Conservation (phyloP, 208 protist species). For the Trypanosoma platydactyli region DNA sequence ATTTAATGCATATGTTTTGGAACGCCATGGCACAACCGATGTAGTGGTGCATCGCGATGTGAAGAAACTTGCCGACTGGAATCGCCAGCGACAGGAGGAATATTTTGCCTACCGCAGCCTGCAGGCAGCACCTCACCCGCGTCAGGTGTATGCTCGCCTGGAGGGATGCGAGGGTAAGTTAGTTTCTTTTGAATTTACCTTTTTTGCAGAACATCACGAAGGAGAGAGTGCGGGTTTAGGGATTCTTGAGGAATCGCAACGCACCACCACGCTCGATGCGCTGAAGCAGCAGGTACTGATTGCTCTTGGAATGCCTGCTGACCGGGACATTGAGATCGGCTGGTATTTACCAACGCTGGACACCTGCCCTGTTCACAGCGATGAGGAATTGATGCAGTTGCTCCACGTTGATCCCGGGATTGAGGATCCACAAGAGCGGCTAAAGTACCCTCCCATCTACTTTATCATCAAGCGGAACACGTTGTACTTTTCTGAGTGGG, state of each 20-base stretch:
- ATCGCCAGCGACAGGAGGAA: slow-evolving; percentile 71
- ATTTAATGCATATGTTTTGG: slow-evolving; percentile 84
- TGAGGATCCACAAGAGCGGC: slow-evolving; percentile 60
- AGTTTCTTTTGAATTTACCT: slow-evolving; percentile 84
- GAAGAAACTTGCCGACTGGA: slow-evolving; percentile 66
- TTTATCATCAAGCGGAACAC: slow-evolving; percentile 81
- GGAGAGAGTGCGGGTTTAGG: slow-evolving; percentile 4
- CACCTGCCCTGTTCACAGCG: slow-evolving; percentile 69
- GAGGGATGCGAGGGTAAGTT: slow-evolving; percentile 87
- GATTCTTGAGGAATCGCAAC: slow-evolving; percentile 3
- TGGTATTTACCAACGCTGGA: slow-evolving; percentile 90
- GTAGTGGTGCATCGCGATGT: slow-evolving; percentile 60
- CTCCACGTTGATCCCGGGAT: slow-evolving; percentile 83
- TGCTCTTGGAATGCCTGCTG: slow-evolving; percentile 57
- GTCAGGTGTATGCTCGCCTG: slow-evolving; percentile 81
- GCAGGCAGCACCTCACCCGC: slow-evolving; percentile 52
- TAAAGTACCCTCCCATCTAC: slow-evolving; percentile 88
- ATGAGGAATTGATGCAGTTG: slow-evolving; percentile 73
- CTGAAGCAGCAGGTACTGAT: slow-evolving; percentile 44
- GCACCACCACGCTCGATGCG: slow-evolving; percentile 34
- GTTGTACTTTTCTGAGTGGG: slow-evolving; percentile 87
- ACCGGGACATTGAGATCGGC: slow-evolving; percentile 69
- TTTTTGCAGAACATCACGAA: slow-evolving; percentile 24
- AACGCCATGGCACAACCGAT: slow-evolving; percentile 54
- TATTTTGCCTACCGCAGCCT: slow-evolving; percentile 65